Percentiles rank a stretch among this genome's conserved stretches.
These are phyloP conservation scores for Hypoxylon cercidicola DNA, from an alignment of 495 filamentous ascomycete species.

Conservation along the genomic window DNA sequence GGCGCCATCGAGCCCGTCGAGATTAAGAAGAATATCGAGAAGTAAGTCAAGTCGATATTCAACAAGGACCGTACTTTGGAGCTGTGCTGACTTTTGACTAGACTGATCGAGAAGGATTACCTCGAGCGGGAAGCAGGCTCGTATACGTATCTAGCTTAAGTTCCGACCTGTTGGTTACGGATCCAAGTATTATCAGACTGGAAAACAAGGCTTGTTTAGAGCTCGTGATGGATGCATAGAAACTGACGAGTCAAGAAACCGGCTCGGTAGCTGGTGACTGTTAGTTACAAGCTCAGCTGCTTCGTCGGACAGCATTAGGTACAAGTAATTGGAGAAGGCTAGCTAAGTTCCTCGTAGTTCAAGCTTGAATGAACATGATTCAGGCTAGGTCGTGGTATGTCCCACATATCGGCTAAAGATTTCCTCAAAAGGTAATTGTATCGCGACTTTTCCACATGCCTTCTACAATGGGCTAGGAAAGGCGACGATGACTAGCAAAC, in stretches of 20 bases:
- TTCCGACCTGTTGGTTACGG: slow-evolving; percentile 1
- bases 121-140: slow-evolving; percentile 84
- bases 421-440: too few species aligned
- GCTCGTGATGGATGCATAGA: background rate
- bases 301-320: background rate
- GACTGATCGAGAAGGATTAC: slow-evolving; percentile 95
- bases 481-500: too few species aligned
- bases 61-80: too few species aligned
- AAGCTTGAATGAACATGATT: too few species aligned
- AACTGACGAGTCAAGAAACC: background rate
- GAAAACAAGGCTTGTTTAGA: background rate
- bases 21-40: slow-evolving; percentile 97
- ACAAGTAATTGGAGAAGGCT: background rate
- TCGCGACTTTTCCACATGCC: too few species aligned
- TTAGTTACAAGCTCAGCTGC: background rate
- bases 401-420: too few species aligned
- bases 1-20: slow-evolving; percentile 84
- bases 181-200: background rate
- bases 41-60: slow-evolving; percentile 62
- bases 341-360: too few species aligned
- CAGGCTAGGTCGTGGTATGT: too few species aligned
- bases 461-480: too few species aligned
- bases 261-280: background rate
- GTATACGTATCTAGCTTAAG: slow-evolving; percentile 85
- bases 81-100: slow-evolving; percentile 44